phyloP scores from a whole-genome alignment of 2,329 filamentous ascomycete species.

The Atkinsonella hypoxylon region DNA sequence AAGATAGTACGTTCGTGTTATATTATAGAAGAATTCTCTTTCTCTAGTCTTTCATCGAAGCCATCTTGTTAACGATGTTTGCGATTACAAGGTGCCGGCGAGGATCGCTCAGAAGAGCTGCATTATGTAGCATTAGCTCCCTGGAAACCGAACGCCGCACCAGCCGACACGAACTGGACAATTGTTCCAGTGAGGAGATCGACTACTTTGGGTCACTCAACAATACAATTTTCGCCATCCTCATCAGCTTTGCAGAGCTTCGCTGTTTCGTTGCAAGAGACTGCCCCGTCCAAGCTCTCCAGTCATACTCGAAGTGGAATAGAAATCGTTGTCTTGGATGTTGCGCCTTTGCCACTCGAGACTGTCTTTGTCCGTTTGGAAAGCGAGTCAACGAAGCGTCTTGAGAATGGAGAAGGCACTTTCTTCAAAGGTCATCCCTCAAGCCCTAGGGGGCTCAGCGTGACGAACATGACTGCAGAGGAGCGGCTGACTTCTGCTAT shows the following conservation, averaged over 20 bases:
- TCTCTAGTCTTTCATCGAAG: not conserved
- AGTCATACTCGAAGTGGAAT: constrained; percentile 64
- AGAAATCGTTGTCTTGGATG: constrained; percentile 73
- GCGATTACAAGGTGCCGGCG: constrained; percentile 18
- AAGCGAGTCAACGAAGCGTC: constrained; percentile 61
- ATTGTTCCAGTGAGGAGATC: constrained; percentile 64
- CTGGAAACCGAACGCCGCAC: constrained; percentile 48
- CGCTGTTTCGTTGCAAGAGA: constrained; percentile 56
- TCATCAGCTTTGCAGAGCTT: constrained; percentile 71
- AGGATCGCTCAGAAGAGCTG: constrained; percentile 26
- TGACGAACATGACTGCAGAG: constrained; percentile 30
- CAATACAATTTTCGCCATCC: constrained; percentile 63
- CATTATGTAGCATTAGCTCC: constrained; percentile 62
- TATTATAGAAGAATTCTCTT: not conserved
- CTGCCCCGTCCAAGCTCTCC: constrained; percentile 64
- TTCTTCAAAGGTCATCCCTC: constrained; percentile 57
- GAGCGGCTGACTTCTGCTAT: constrained; percentile 54
- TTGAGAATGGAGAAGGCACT: constrained; percentile 73
- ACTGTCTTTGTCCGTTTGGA: constrained; percentile 81
- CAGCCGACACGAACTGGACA: constrained; percentile 65
- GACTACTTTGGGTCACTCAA: constrained; percentile 58
- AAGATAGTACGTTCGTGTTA: constrained; percentile 32
- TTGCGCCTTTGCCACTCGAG: constrained; percentile 67
- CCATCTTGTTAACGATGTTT: not conserved
- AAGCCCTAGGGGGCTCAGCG: constrained; percentile 24